These are phyloP conservation scores for Kalmusia sp. DNA, from an alignment of 2,329 filamentous ascomycete species.

Conservation along the genomic window DNA sequence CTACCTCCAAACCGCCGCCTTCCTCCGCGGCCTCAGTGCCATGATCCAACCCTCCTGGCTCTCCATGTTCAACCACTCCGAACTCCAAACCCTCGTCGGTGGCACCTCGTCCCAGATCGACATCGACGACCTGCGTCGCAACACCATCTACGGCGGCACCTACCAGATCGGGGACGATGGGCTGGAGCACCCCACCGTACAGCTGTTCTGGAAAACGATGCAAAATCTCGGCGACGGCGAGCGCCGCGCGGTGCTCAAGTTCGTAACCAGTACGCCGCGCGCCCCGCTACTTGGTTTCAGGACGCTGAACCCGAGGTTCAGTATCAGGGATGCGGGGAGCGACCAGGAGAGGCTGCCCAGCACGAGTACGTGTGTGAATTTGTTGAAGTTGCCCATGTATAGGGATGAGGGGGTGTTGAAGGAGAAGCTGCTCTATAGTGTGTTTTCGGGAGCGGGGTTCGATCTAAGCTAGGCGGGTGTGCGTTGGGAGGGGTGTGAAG, in stretches of 20 bases:
- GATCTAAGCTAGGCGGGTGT: constrained; percentile 59
- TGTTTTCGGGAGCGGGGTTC: constrained; percentile 90
- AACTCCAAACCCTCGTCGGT: constrained; percentile 91
- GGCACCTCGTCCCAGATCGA: constrained; percentile 88
- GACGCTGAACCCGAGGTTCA: constrained; percentile 84
- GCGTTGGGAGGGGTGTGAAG: not conserved
- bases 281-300: constrained; percentile 89
- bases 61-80: constrained; percentile 97
- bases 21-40: constrained; percentile 81
- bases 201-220: constrained; percentile 93
- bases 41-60: constrained; percentile 95
- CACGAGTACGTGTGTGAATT: constrained; percentile 94
- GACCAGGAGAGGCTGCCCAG: constrained; percentile 84
- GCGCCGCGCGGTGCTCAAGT: constrained; percentile 86
- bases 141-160: constrained; percentile 87
- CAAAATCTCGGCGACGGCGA: constrained; percentile 76
- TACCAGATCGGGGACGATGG: constrained; percentile 91
- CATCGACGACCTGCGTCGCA: constrained; percentile 80
- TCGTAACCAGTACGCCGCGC: constrained; percentile 91
- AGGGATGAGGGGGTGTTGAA: constrained; percentile 68
- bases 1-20: constrained; percentile 81
- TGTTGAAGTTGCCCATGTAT: constrained; percentile 91
- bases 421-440: constrained; percentile 86
- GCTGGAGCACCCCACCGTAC: constrained; percentile 82
- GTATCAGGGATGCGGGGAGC: constrained; percentile 81